phyloP scores from a whole-genome alignment of 2,329 filamentous ascomycete species.

The Aspergillus novofumigatus region DNA sequence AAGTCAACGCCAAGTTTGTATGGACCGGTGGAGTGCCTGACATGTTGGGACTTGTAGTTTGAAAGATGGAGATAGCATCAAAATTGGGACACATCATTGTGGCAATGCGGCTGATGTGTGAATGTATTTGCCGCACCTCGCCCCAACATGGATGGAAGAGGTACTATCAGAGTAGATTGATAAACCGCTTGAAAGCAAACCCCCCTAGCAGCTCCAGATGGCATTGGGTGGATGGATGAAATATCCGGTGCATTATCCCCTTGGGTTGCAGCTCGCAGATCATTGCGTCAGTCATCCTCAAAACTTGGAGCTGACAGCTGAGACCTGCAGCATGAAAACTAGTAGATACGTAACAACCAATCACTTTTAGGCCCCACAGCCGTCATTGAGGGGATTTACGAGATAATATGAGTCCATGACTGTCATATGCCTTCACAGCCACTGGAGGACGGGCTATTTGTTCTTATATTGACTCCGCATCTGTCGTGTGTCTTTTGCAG shows the following conservation, averaged over 20 bases:
- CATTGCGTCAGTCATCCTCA: neutral
- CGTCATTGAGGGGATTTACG: too few species aligned
- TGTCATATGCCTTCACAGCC: neutral
- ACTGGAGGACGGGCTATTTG: neutral
- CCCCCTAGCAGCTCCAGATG: neutral
- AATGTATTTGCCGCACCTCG: neutral
- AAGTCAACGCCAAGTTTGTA: neutral
- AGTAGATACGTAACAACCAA: neutral
- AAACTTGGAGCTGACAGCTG: neutral
- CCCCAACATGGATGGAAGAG: neutral
- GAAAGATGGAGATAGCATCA: too few species aligned
- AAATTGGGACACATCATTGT: neutral
- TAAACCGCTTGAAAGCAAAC: neutral
- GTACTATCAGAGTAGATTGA: too few species aligned
- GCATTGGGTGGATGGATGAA: neutral
- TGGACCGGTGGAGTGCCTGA: neutral
- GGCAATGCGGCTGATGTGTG: neutral
- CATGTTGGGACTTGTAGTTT: neutral
- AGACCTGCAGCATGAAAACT: neutral
- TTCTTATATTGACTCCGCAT: neutral
- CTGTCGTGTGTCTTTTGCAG: neutral
- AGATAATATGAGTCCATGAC: neutral
- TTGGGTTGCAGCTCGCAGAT: neutral
- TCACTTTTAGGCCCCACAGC: neutral
- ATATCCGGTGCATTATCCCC: too few species aligned